Base-by-base conservation (phyloP, 148 eudicot species). In the Rhododendron molle region DNA sequence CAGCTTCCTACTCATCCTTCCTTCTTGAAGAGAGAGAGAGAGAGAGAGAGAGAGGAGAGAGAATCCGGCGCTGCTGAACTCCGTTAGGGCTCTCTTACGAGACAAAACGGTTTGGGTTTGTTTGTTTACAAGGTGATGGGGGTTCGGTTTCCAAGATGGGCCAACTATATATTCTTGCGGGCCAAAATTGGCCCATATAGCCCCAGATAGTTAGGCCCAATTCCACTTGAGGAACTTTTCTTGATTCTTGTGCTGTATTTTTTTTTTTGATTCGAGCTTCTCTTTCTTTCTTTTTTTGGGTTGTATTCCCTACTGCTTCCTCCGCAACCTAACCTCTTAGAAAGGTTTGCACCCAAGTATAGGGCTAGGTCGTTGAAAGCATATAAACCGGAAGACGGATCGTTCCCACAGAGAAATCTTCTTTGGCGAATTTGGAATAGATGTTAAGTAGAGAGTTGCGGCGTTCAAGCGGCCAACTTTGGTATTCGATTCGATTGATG, bases 1-100 rank as follows among this genome's bases (percentile, higher is more conserved):
- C 0, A 97, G 92, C 86, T 93, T 83, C 92, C 99, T 97, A 58
- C 83, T 87, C 50, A 2, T 30, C 38, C 47, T n/a, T 44, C 76
- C 58, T 32, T 18, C 80, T 3, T 5, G 34, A 7, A 58, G 21
- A 77, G 52, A 69, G 36, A 80, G 58, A 87, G 80, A 69, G 26
- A 87, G 78, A 78, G 74, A 34, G 23, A 72, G 52, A 52, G 65
- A 60, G 34, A 46, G 7, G 76, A 62, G 21, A 26, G 30, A 18
- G 20, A 49, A 32, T 40, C 44, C 28, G 80, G 80, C 12, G 49
- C 49, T 46, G 49, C 11, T 9, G 46, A 43, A 23, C 80, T 40
- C 26, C 30, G 16, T 50, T 50, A 50, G 11, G 72, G 28, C 28
- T 6, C 44, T 40, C 44, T 6, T 40, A 40, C 44, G 44, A 40